Percentiles rank a stretch among this genome's conserved stretches.
These are phyloP conservation scores for Mucor piriformis DNA, from an alignment of 371 early-diverging fungal genomes.

Conservation along the genomic window DNA sequence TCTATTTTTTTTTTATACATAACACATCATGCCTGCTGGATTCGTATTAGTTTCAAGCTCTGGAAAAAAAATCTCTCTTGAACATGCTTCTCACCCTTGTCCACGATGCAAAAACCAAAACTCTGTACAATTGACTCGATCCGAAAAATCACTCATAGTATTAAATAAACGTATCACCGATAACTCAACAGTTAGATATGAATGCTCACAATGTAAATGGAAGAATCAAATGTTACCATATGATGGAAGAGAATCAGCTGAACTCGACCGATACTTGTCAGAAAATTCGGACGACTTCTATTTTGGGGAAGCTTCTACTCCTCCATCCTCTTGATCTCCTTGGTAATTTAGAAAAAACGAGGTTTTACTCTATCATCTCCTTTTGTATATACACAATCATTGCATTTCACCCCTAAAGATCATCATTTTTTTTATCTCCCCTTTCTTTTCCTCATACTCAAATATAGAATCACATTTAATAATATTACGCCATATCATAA, in stretches of 20 bases:
- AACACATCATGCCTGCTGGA: slow-evolving; percentile 7
- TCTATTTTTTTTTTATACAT: neutral
- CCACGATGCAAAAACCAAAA: slow-evolving; percentile 37
- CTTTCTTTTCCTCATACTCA: neutral
- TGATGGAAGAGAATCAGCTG: slow-evolving; percentile 29
- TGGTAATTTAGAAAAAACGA: neutral
- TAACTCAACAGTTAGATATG: slow-evolving; percentile 39
- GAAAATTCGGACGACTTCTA: slow-evolving; percentile 27
- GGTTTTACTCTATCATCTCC: neutral
- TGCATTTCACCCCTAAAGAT: neutral
- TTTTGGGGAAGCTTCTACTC: slow-evolving; percentile 18
- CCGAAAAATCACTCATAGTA: slow-evolving; percentile 38
- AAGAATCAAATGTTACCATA: slow-evolving; percentile 39
- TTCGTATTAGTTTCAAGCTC: slow-evolving; percentile 31
- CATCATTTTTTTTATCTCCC: neutral
- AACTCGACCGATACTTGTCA: slow-evolving; percentile 30
- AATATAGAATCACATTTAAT: neutral
- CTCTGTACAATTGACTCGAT: slow-evolving; percentile 40
- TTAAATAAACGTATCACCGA: slow-evolving; percentile 38
- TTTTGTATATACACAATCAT: neutral
- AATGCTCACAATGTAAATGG: slow-evolving; percentile 46
- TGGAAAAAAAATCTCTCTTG: slow-evolving; percentile 42
- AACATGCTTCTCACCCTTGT: slow-evolving; percentile 42
- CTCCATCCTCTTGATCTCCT: slow-evolving; percentile 10
- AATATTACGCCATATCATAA: neutral